Evolutionary conservation across 2,329 filamentous ascomycete species (phyloP), one percentile per base, ranked within the genome.

Genomic region (Cladorrhinum sp.): DNA sequence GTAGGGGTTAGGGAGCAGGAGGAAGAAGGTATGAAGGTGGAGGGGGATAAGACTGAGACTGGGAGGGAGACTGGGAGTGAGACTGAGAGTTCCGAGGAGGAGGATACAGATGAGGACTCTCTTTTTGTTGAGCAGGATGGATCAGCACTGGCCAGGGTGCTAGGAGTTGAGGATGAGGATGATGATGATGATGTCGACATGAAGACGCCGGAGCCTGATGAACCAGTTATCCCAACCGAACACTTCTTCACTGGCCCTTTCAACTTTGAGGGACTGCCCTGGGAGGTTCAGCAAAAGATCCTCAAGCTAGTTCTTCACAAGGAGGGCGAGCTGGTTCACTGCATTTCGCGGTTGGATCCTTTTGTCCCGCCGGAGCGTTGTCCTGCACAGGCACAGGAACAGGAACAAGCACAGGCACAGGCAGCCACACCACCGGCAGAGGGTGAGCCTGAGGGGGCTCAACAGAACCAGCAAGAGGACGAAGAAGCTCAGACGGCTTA

Each of bases 301-400:
- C 71, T 81, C 12, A 64, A 62, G 5, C n/a, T 69, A 0, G n/a
- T 70, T 1, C 68, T 81, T 0, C 68, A 75, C n/a, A 77, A 75
- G 50, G 32, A 68, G 0, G 68, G 65, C 0, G 25, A 71, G 1
- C 51, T 75, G 0, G 63, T 82, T 2, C 79, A 83, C 57, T 76
- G 72, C 22, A 67, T 82, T 1, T 80, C 78, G 1, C 72, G 80
- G 0, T 69, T 82, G 0, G 80, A 82, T 29, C 72, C 70, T 0
- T 67, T 63, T 5, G 59, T 4, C 4, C 64, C 52, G 29, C 62
- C 60, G 6, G 32, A 29, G 0, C 8, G 16, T 0, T 58, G 65
- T 16, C 65, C 66, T 3, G 38, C 10, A 10, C n/a, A n/a, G n/a
- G 25, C 25, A 29, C 5, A 29, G 25, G 25, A 29, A 29, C 5